Base-by-base conservation (phyloP, 116 monocot genomes). In the Thalassia testudinum region DNA sequence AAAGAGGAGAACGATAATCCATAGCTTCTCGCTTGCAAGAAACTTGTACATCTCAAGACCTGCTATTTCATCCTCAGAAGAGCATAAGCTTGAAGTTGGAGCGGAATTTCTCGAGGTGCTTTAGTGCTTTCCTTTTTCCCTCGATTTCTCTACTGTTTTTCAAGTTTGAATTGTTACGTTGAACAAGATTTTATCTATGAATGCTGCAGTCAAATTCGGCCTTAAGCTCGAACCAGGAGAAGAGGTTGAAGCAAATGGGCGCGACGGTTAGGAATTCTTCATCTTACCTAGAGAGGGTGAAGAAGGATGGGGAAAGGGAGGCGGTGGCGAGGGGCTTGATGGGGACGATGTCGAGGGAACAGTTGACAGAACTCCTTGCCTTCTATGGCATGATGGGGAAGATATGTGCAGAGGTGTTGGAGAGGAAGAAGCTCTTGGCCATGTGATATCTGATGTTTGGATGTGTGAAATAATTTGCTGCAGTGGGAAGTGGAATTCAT, bases 191-290 rank as follows among this genome's bases (percentile, higher is more conserved):
- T 13, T 7, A 21, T 14, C 12, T 42, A 20, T 48, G n/a, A n/a
- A n/a, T n/a, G n/a, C n/a, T 73, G 15, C 63, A 97, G 85, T 73
- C 72, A 1, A 89, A 79, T 43, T 68, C 62, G 1, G 75, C 64
- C n/a, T 47, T 93, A 53, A 87, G 76, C 50, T 3, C 63, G 47
- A 84, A 87, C 42, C 84, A 93, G 40, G 81, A 84, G 74, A 84
- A 74, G 48, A 72, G 82, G 56, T 50, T 95, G 68, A 81, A 88
- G 72, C 82, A 85, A 78, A 79, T 97, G 85, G 95, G 85, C 0
- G 89, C 85, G 0, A 97, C 95, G 0, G 85, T 89, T 59, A 70
- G 88, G 70, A 97, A 89, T 22, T 76, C 76, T 10, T 74, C 72
- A 10, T 70, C 70, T 0, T 95, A 88, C 37, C 10, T 82, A 1